phyloP scores from a whole-genome alignment of 1,139 yeast genomes.

The Kurtzmaniella quercitrusa region DNA sequence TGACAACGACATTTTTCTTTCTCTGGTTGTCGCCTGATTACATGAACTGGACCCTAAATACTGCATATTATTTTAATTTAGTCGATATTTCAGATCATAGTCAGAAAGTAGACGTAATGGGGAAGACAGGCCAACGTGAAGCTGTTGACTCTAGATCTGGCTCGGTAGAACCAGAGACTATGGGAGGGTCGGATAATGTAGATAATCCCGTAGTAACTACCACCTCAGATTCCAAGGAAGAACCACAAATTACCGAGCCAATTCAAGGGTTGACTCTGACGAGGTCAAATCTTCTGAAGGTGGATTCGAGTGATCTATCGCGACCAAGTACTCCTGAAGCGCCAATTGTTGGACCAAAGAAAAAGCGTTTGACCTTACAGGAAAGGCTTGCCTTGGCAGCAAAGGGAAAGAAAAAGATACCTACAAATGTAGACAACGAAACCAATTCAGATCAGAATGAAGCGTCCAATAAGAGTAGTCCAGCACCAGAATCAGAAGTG shows the following conservation, averaged over 20 bases:
- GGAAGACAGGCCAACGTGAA: not conserved
- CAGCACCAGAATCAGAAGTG: not conserved
- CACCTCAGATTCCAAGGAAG: not conserved
- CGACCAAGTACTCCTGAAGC: not conserved
- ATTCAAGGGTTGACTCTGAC: not conserved
- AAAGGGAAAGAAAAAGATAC: constrained; percentile 37
- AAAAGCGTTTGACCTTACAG: constrained; percentile 62
- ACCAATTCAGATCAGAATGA: not conserved
- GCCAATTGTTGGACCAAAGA: constrained; percentile 6
- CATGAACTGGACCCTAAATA: not conserved
- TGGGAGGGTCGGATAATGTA: not conserved
- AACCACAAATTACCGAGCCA: not conserved
- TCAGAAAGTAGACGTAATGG: not conserved
- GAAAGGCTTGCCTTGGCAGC: constrained; percentile 84
- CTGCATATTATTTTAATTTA: not conserved
- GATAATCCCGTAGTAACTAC: not conserved
- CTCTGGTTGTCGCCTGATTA: no score
- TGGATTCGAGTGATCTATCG: not conserved
- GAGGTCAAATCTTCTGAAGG: not conserved
- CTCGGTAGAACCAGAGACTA: not conserved
- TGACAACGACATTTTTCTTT: no score
- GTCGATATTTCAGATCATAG: not conserved
- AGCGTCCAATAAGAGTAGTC: not conserved
- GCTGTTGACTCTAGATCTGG: not conserved
- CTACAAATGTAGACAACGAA: not conserved